Base-by-base conservation (phyloP, 1,139 yeast species). In the Taphrina communis region DNA sequence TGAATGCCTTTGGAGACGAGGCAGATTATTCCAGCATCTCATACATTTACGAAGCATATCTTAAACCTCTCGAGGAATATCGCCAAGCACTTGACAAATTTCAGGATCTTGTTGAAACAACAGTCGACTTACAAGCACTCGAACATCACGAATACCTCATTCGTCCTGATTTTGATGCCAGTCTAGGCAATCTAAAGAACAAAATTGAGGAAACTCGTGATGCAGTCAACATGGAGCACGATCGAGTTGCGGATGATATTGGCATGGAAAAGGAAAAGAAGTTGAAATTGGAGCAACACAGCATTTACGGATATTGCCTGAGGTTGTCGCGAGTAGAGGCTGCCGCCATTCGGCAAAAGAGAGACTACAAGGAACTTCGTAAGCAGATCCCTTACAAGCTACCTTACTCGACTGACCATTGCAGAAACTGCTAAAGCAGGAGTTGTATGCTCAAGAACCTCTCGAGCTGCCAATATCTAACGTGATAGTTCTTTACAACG, bases 271-370 rank as follows among this genome's bases (percentile, higher is more conserved):
- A 88, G 5, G 97, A 90, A 70, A 91, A 90, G 78, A 92, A 92
- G 77, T 82, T 95, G 73, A 94, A 94, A 77, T 80, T 95, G 65
- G 99, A 94, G 76, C 86, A 89, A 68, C 97, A 93, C 76, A 88
- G 85, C 73, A 85, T 85, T 41, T 95, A 90, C 77, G 97, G 98
- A 12, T 93, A 97, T 96, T 91, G 97, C 76, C 85, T 93, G 82
- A 83, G 98, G 74, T 85, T 94, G 31, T 93, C 98, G 0, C 85
- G 99, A 78, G 90, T 86, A 69, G 74, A 72, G 58, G 56, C 73
- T 62, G 50, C 57, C 1, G 82, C 87, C 11, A 81, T 94, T 70
- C 84, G 98, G 74, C 87, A 86, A 53, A 78, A 80, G 31, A 61
- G 74, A 79, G 8, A 83, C 84, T 94, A 88, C 76, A 83, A 83